These are phyloP conservation scores for Verticillium zaregamsianum DNA, from an alignment of 2,329 filamentous ascomycete genomes.

Conservation along the genomic window DNA sequence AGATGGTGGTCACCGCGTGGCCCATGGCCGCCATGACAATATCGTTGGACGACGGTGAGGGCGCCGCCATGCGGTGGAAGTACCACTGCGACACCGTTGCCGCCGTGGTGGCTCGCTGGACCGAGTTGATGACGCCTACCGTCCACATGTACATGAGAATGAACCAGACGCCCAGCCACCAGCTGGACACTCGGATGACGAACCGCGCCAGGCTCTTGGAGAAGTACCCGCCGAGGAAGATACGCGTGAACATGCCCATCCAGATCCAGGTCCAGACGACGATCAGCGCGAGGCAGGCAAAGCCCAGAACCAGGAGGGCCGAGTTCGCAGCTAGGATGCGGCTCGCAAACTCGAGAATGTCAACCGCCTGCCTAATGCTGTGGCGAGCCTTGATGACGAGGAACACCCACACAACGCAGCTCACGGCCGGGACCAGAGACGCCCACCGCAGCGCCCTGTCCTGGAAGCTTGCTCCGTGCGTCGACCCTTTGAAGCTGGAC, in stretches of 20 bases:
- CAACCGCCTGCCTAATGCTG: conserved; percentile 76
- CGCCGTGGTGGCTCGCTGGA: conserved; percentile 87
- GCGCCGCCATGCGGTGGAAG: conserved; percentile 84
- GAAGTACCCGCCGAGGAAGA: conserved; percentile 90
- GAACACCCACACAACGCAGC: conserved; percentile 77
- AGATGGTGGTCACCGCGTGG: conserved; percentile 81
- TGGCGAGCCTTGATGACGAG: conserved; percentile 76
- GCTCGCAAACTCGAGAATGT: conserved; percentile 88
- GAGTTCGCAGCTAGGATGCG: conserved; percentile 82
- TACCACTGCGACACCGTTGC: conserved; percentile 99
- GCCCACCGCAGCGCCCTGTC: conserved; percentile 87
- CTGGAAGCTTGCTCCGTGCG: conserved; percentile 74
- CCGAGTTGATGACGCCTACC: conserved; percentile 76
- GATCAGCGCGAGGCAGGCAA: conserved; percentile 69
- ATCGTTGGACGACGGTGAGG: conserved; percentile 71
- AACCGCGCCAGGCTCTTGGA: conserved; percentile 60
- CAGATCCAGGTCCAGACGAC: conserved; percentile 93
- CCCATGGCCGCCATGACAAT: conserved; percentile 78
- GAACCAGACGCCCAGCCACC: conserved; percentile 94
- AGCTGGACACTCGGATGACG: conserved; percentile 81
- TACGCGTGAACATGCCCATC: conserved; percentile 92
- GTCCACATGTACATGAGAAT: conserved; percentile 96
- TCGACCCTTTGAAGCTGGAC: conserved; percentile 77
- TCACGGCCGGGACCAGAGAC: conserved; percentile 69
- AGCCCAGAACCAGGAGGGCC: conserved; percentile 77